Conservation (phyloP, 2,329 filamentous ascomycete species). For the Chaetomiaceae sp. region DNA sequence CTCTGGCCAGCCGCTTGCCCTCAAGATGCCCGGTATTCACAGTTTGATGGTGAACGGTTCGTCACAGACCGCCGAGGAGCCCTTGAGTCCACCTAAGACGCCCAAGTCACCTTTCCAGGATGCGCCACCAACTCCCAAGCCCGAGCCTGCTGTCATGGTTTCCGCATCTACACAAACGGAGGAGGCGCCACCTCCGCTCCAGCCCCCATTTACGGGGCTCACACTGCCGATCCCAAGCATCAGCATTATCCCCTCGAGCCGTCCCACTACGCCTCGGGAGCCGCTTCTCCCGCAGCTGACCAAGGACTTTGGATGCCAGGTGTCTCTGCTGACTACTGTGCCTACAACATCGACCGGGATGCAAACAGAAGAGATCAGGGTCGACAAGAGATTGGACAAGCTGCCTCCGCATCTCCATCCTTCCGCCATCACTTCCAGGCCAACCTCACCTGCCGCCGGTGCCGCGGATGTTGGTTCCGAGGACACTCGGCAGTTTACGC, state of each 20-base stretch:
- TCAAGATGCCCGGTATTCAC: constrained; percentile 41
- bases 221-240: constrained; percentile 71
- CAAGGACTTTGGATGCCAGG: constrained; percentile 81
- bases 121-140: constrained; percentile 36
- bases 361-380: constrained; percentile 88
- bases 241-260: constrained; percentile 81
- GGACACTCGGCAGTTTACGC: constrained; percentile 45
- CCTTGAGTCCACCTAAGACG: constrained; percentile 61
- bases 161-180: constrained; percentile 62
- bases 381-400: constrained; percentile 71
- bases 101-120: constrained; percentile 49
- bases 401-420: constrained; percentile 76
- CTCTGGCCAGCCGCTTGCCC: constrained; percentile 44
- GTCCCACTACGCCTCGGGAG: constrained; percentile 72
- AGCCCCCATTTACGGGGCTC: constrained; percentile 30
- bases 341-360: constrained; percentile 52
- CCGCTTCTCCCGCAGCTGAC: constrained; percentile 73
- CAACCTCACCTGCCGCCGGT: constrained; percentile 47
- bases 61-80: constrained; percentile 59
- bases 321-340: constrained; percentile 49
- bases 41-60: constrained; percentile 60
- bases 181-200: constrained; percentile 35
- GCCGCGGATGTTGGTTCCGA: constrained; percentile 28
- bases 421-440: constrained; percentile 64
- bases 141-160: constrained; percentile 40